phyloP scores from a whole-genome alignment of 2,329 filamentous ascomycete genomes.

The Cercospora brassicicola region DNA sequence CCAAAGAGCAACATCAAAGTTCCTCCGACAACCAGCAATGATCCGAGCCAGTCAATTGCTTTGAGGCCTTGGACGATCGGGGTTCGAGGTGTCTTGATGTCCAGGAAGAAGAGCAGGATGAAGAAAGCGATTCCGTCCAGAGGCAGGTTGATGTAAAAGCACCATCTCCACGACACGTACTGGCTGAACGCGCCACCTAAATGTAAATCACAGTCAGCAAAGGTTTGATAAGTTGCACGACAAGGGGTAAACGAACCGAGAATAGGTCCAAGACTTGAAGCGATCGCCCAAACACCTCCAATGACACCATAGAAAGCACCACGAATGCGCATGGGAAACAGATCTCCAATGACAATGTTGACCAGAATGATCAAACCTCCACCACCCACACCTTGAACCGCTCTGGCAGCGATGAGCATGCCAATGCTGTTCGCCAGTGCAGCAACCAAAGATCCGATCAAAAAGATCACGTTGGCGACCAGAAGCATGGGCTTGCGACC shows the following conservation, averaged over 20 bases:
- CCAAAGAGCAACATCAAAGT: conserved; percentile 85
- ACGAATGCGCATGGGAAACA: conserved; percentile 56
- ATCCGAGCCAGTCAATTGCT: conserved; percentile 67
- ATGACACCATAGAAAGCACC: conserved; percentile 65
- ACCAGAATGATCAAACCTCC: conserved; percentile 64
- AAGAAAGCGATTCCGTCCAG: conserved; percentile 60
- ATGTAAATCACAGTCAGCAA: conserved; percentile 35
- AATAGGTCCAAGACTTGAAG: conserved; percentile 64
- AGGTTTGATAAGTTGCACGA: conserved; percentile 45
- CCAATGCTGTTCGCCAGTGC: conserved; percentile 58
- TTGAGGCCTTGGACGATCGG: conserved; percentile 62
- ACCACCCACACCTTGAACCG: conserved; percentile 63
- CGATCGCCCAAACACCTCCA: conserved; percentile 65
- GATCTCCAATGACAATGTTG: conserved; percentile 63
- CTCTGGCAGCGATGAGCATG: conserved; percentile 63
- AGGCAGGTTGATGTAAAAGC: conserved; percentile 63
- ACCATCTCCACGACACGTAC: conserved; percentile 64
- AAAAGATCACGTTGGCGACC: conserved; percentile 59
- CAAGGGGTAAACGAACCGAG: conserved; percentile 42
- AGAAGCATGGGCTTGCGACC: conserved; percentile 61
- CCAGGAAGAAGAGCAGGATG: conserved; percentile 62
- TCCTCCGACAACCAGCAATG: conserved; percentile 67
- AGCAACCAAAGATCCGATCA: conserved; percentile 60
- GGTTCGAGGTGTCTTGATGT: conserved; percentile 67
- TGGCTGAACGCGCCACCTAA: conserved; percentile 67